Evolutionary conservation across 495 filamentous ascomycete genomes (phyloP).

Genomic region (Stereocaulon alpinum): DNA sequence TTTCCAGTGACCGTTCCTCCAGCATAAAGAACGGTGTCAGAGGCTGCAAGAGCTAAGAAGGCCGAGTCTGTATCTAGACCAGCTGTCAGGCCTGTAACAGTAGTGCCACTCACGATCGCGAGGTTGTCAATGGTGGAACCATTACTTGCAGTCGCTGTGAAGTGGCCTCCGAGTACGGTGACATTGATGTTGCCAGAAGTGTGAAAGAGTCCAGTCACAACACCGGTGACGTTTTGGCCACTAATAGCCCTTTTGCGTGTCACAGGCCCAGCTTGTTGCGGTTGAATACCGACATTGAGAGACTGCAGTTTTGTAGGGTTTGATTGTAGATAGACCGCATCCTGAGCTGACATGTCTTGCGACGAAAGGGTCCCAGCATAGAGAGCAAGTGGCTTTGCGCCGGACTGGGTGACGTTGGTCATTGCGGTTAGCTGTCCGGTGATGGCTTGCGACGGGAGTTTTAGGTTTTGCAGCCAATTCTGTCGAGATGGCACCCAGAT

Average conservation of each 20-base stretch:
- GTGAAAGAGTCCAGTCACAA: conserved; percentile 70
- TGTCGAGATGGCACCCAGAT: conserved; percentile 85
- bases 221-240: conserved; percentile 45
- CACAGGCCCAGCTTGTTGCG: conserved; percentile 27
- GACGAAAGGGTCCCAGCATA: conserved; percentile 64
- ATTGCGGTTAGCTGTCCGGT: conserved; percentile 60
- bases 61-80: conserved; percentile 61
- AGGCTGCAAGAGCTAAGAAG: conserved; percentile 58
- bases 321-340: conserved; percentile 53
- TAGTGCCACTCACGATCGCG: conserved; percentile 56
- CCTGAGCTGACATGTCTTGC: conserved; percentile 53
- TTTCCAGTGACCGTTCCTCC: conserved; percentile 70
- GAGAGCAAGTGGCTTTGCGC: conserved; percentile 42
- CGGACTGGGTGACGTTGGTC: conserved; percentile 47
- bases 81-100: conserved; percentile 59
- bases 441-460: conserved; percentile 53
- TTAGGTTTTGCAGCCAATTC: conserved; percentile 82
- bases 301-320: conserved; percentile 38
- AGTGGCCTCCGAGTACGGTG: conserved; percentile 84
- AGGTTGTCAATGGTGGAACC: conserved; percentile 70
- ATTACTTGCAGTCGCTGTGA: conserved; percentile 57
- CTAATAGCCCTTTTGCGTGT: conserved; percentile 48
- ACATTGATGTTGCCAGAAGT: conserved; percentile 56
- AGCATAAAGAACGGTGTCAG: conserved; percentile 63
- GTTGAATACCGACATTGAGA: conserved; percentile 53